phyloP scores from a whole-genome alignment of 202 grass and related monocot species.

The Cymbopogon flexuosus region DNA sequence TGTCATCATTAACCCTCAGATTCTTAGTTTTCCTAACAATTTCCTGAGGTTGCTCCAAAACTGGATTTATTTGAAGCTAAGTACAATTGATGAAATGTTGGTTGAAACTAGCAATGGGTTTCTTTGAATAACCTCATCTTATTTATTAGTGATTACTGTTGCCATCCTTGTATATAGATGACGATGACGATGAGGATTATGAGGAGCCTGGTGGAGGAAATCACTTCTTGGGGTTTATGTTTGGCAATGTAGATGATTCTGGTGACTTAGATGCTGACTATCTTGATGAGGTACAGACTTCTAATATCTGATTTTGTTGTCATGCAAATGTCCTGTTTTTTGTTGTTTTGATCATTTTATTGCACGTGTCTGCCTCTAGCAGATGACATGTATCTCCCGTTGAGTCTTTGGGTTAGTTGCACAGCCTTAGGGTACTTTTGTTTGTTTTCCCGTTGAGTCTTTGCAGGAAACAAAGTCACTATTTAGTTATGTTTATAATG shows the following conservation, averaged over 20 bases:
- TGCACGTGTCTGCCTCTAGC: not conserved
- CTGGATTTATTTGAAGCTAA: not conserved
- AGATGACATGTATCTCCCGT: not conserved
- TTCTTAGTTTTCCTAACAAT: conserved; percentile 2
- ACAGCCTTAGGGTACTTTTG: not conserved
- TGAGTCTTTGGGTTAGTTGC: no score
- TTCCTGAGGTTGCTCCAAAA: not conserved
- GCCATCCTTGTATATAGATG: conserved; percentile 39
- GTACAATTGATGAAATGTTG: not conserved
- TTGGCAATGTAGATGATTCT: conserved; percentile 91
- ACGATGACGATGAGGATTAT: conserved; percentile 81
- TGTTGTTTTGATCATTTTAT: not conserved
- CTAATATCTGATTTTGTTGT: not conserved
- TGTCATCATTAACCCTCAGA: not conserved
- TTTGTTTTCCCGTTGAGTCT: conserved; percentile 3
- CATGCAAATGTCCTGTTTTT: not conserved
- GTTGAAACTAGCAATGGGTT: not conserved
- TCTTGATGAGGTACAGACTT: conserved; percentile 76
- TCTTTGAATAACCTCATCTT: not conserved
- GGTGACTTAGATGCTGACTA: conserved; percentile 91
- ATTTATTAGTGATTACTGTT: not conserved
- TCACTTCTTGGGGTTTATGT: conserved; percentile 90
- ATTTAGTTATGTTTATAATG: conserved; percentile 11
- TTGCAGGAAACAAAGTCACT: not conserved
- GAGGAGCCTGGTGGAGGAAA: conserved; percentile 69